A percentile compares a stretch with the other conserved stretches of the same genome.
phyloP scores from a whole-genome alignment of 2,329 filamentous ascomycete genomes.

The Periconia digitata region DNA sequence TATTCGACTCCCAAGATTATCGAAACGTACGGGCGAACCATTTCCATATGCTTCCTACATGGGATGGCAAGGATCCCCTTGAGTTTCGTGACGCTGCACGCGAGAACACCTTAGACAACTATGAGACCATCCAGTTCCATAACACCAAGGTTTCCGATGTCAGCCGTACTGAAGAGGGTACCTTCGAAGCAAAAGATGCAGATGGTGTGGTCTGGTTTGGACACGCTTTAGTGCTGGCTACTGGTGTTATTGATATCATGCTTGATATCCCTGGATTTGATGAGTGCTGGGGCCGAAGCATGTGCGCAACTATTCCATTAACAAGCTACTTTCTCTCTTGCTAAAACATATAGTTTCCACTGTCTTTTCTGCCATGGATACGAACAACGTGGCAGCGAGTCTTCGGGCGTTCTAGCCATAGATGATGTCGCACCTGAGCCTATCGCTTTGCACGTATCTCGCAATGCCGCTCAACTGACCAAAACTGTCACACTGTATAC shows the following conservation, averaged over 20 bases:
- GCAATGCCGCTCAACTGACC: no score
- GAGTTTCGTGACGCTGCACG: constrained; percentile 1
- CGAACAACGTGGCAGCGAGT: no score
- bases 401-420: no score
- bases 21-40: constrained; percentile 40
- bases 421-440: no score
- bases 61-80: not conserved
- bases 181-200: not conserved
- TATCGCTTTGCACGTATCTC: no score
- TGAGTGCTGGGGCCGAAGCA: not conserved
- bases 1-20: constrained; percentile 43
- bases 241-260: not conserved
- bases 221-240: not conserved
- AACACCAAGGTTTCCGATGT: not conserved
- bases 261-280: not conserved
- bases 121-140: not conserved
- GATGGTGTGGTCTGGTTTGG: not conserved
- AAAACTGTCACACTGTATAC: no score
- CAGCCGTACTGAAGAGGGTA: not conserved
- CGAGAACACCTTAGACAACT: not conserved
- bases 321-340: no score
- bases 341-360: no score
- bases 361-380: no score
- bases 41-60: constrained; percentile 36
- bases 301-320: not conserved